Evolutionary conservation across 1,284 basidiomycete genomes (phyloP), one percentile per base, ranked within the genome.

Genomic region (Cryptococcus sp.): DNA sequence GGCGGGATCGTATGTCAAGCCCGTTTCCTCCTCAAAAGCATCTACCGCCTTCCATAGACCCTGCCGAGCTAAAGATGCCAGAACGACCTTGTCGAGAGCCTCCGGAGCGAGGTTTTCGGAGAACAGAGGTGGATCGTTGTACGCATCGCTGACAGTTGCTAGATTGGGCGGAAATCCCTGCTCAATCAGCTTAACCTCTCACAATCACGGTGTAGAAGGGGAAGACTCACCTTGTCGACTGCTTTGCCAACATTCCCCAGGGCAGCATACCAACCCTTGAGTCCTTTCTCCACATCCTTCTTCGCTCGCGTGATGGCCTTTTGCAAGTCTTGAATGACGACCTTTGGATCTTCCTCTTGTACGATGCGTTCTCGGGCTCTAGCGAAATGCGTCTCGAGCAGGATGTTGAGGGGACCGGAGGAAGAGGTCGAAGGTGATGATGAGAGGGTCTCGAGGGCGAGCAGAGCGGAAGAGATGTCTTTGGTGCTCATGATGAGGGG

Each of bases 251-350:
- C 77, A 57, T 81, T 81, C 18, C 82, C 80, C 5, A 93, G 73
- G 1, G 83, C 82, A 22, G 78, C 80, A 63, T 92, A 88, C 45
- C 90, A 79, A 58, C 89, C 88, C 71, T 92, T 94, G 75, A 92
- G 82, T 1, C 83, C 79, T 41, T 90, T 86, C 54, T 91, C 88
- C 0, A 91, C 77, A 49, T 89, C 87, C 69, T 84, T 89, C 81
- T 86, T 90, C 65, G 76, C 81, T 2, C 75, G 69, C 36, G 86
- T 84, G 2, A 87, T 76, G 2, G 76, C 75, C 63, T 80, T 80
- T 21, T 79, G 75, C 21, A 91, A 71, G 10, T 78, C 68, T 16
- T 53, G 71, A 21, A 85, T 75, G 32, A 80, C 78, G 6, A 78
- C 78, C 47, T 80, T 76, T 3, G 80, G 76, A 26, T 78, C 75